Evolutionary conservation across 2,329 filamentous ascomycete species (phyloP).

Genomic region (Talaromyces pinophilus): DNA sequence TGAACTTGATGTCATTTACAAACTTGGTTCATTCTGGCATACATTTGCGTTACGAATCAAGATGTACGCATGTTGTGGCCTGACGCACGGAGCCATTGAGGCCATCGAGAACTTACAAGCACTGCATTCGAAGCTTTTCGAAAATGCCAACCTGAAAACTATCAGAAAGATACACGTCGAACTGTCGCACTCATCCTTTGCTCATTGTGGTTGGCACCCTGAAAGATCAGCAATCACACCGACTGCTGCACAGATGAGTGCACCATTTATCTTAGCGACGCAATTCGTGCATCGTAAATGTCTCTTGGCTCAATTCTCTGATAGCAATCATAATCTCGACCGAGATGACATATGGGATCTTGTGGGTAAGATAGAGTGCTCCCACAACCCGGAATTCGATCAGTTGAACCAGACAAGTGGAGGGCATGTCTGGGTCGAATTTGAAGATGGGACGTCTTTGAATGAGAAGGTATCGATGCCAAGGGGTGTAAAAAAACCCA

Average conservation of each 20-base stretch:
- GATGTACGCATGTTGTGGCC: not conserved
- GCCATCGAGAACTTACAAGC: not conserved
- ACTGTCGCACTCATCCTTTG: not conserved
- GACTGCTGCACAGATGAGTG: not conserved
- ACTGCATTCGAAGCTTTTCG: not conserved
- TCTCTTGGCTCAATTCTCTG: not conserved
- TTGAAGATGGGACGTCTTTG: not conserved
- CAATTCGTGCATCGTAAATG: not conserved
- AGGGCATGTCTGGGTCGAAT: not conserved
- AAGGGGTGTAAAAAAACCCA: not conserved
- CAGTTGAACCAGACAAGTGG: not conserved
- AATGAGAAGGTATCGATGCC: not conserved
- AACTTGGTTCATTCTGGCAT: not conserved
- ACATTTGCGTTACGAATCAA: not conserved
- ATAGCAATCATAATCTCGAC: not conserved
- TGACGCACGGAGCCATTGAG: not conserved
- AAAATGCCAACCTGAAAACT: not conserved
- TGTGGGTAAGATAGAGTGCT: not conserved
- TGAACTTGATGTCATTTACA: not conserved
- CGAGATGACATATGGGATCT: not conserved
- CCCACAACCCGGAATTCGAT: not conserved
- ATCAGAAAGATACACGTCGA: not conserved
- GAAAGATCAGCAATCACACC: not conserved
- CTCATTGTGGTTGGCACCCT: not conserved
- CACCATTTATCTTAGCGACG: not conserved